These are phyloP conservation scores for Pseudogymnoascus pannorum DNA, from an alignment of 2,329 filamentous ascomycete species.

Conservation along the genomic window DNA sequence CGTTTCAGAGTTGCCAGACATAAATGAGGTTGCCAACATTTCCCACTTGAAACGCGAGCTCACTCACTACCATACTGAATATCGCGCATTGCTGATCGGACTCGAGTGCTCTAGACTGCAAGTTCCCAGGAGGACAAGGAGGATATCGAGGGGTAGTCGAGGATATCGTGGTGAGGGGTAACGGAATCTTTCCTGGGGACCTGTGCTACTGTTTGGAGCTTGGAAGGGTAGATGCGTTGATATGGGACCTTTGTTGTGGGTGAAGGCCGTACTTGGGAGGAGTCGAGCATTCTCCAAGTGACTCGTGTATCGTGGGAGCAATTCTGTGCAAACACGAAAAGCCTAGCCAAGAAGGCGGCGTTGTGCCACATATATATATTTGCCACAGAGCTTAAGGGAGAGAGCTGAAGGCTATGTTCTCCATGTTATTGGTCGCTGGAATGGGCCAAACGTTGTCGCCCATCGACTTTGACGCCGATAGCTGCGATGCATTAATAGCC, in stretches of 20 bases:
- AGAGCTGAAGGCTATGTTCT: neutral
- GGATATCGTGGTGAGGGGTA: neutral
- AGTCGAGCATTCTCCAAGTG: neutral
- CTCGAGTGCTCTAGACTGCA: neutral
- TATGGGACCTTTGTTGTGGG: neutral
- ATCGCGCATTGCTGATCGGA: neutral
- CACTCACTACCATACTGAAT: neutral
- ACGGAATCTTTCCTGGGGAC: neutral
- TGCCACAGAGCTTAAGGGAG: neutral
- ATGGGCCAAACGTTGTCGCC: neutral
- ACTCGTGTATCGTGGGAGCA: neutral
- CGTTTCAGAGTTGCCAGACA: slow-evolving; percentile 3
- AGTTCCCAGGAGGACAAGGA: neutral
- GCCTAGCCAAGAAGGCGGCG: slow-evolving; percentile 4
- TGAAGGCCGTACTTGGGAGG: neutral
- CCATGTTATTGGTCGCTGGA: neutral
- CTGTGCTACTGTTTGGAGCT: neutral
- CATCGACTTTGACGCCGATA: neutral
- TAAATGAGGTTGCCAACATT: neutral
- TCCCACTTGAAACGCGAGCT: neutral
- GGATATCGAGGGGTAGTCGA: neutral
- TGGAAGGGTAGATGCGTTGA: slow-evolving; percentile 3
- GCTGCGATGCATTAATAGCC: slow-evolving; percentile 5
- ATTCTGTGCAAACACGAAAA: neutral
- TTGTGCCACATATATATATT: slow-evolving; percentile 8